phyloP scores from a whole-genome alignment of 345 rosid species.

The Psidium guajava region DNA sequence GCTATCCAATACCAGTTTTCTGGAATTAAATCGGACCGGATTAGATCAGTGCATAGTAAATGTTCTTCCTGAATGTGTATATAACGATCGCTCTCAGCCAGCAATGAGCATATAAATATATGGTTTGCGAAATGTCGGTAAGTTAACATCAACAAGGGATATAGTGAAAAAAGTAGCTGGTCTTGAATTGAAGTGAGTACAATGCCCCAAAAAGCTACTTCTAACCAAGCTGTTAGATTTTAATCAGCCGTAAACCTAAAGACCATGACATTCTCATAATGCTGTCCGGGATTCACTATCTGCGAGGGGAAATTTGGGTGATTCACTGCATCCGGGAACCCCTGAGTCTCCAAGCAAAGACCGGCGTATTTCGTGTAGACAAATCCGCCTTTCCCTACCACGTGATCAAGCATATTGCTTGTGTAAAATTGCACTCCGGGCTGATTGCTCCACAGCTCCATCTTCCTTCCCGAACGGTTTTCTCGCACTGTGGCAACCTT shows the following conservation, averaged over 20 bases:
- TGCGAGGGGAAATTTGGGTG: slow-evolving; percentile 69
- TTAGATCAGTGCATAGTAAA: not conserved
- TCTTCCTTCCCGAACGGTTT: slow-evolving; percentile 43
- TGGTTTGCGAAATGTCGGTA: not conserved
- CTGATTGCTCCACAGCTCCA: slow-evolving; percentile 64
- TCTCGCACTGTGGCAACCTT: slow-evolving; percentile 52
- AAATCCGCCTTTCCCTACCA: slow-evolving; percentile 38
- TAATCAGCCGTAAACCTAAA: slow-evolving; percentile 42
- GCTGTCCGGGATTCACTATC: slow-evolving; percentile 45
- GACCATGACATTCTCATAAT: slow-evolving; percentile 52
- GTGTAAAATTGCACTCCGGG: slow-evolving; percentile 75
- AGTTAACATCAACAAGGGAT: not conserved
- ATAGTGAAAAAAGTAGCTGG: not conserved
- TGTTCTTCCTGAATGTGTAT: not conserved
- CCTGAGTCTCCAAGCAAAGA: slow-evolving; percentile 68
- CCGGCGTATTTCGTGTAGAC: slow-evolving; percentile 47
- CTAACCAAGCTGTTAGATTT: not conserved
- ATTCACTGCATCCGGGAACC: slow-evolving; percentile 76
- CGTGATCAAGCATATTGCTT: slow-evolving; percentile 30
- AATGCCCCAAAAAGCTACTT: not conserved
- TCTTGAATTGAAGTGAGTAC: not conserved
- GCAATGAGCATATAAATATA: not conserved
- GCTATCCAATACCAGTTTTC: not conserved
- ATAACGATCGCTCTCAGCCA: not conserved
- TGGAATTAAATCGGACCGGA: not conserved